Conservation (phyloP, 1,139 yeast species). For the Yamadazyma dendronema region DNA sequence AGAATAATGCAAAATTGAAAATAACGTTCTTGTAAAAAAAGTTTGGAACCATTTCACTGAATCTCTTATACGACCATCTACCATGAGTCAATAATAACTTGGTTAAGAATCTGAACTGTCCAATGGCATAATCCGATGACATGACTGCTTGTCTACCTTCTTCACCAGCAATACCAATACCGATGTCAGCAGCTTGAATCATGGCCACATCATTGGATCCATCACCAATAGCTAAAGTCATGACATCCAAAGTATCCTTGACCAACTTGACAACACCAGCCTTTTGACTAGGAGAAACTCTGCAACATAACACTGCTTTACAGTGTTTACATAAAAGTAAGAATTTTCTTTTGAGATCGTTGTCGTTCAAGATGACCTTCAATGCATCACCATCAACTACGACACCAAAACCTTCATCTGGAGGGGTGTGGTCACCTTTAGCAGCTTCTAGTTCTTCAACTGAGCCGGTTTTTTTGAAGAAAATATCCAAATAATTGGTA, state of each 20-base stretch:
- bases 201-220: conserved; percentile 98
- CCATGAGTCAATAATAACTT: conserved; percentile 87
- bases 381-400: conserved; percentile 93
- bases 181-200: conserved; percentile 99
- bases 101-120: conserved; percentile 84
- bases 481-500: conserved; percentile 55
- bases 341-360: conserved; percentile 61
- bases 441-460: conserved; percentile 59
- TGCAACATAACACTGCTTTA: conserved; percentile 91
- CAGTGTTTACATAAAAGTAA: conserved; percentile 88
- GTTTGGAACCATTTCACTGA: conserved; percentile 92
- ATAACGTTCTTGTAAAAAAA: conserved; percentile 91
- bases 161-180: conserved; percentile 98
- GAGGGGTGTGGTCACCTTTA: conserved; percentile 70
- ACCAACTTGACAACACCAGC: conserved; percentile 95
- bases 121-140: conserved; percentile 96
- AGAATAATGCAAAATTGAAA: conserved; percentile 82
- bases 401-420: conserved; percentile 74
- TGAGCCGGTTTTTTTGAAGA: conserved; percentile 66
- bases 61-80: conserved; percentile 90
- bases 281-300: conserved; percentile 96
- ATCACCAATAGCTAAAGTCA: conserved; percentile 92
- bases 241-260: conserved; percentile 71
- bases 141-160: conserved; percentile 98
- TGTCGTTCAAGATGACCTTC: conserved; percentile 63